phyloP scores from a whole-genome alignment of 371 early-diverging fungal genomes.

The Circinella minor region DNA sequence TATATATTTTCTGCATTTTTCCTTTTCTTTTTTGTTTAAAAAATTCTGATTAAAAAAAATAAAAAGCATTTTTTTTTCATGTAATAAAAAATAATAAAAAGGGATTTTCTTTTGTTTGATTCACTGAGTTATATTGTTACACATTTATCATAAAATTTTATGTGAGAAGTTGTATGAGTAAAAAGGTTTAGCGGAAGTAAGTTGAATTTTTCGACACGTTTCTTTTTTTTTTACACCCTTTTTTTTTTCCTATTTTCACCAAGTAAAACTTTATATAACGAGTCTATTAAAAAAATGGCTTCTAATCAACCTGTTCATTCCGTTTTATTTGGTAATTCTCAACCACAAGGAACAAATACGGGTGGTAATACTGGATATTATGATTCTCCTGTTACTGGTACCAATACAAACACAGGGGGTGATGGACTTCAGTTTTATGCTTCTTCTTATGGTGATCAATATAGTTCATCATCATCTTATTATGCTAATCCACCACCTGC shows the following conservation, averaged over 20 bases:
- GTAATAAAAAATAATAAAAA: too few species aligned
- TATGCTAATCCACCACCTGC: constrained; percentile 30
- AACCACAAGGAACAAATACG: constrained; percentile 21
- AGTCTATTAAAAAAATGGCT: constrained; percentile 24
- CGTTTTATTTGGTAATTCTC: constrained; percentile 55
- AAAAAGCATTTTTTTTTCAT: too few species aligned
- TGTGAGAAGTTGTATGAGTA: too few species aligned
- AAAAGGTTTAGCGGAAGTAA: too few species aligned
- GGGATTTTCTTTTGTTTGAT: too few species aligned
- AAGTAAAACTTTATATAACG: neutral
- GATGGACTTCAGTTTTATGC: constrained; percentile 71
- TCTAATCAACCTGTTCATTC: constrained; percentile 56
- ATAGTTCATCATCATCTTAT: constrained; percentile 46
- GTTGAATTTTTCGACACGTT: neutral
- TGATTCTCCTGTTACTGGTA: constrained; percentile 21
- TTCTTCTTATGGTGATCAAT: constrained; percentile 65
- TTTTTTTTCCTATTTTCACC: neutral
- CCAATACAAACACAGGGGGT: constrained; percentile 21
- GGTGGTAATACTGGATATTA: constrained; percentile 33
- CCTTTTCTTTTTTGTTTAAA: neutral
- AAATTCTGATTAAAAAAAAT: too few species aligned
- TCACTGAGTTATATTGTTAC: too few species aligned
- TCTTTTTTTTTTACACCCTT: neutral
- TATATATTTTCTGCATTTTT: neutral
- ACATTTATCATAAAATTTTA: too few species aligned